Evolutionary conservation across 1,284 basidiomycete genomes (phyloP), one percentile per base, ranked within the genome.

Genomic region (Heterobasidion occidentale): DNA sequence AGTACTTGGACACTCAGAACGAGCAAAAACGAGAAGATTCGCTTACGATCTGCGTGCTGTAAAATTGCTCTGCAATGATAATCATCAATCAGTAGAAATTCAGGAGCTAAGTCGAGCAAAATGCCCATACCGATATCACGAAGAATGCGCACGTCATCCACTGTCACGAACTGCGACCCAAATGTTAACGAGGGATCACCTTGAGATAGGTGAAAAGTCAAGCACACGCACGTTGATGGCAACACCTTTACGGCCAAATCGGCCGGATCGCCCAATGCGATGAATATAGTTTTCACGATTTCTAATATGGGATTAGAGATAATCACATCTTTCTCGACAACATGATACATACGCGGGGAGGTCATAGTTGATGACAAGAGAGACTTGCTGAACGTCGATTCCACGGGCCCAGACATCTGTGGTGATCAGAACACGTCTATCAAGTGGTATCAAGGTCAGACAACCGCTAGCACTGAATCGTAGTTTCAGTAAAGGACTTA

Each of bases 231-330:
- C 90, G 72, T 89, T 97, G 73, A 90, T 93, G 55, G 85, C 94
- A 63, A 92, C 94, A 77, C 94, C 94, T 73, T 96, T 96, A 62
- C 94, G 81, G 62, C 94, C 94, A 71, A 97, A 98, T 57, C 95
- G 90, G 65, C 95, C 95, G 55, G 91, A 93, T 58, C 94, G 87
- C 72, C 95, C 95, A 66, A 98, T 98, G 65, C 95, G 88, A 75
- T 98, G 95, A 63, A 99, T 95, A 75, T 99, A 99, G 73, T 98
- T 97, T 78, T 98, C 95, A 80, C 94, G 93, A 71, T 94, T 94
- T 61, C 88, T 91, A 62, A 60, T 63, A 60, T n/a, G 36, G 9
- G 2, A 5, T 36, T 20, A 45, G 38, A 50, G 47, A 56, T 38
- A 45, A 36, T 12, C 15, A 7, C 49, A 27, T 51, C 33, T 34